Evolutionary conservation across 176 grass and related monocot species (phyloP).

Genomic region (Hsuehochloa calcarea): DNA sequence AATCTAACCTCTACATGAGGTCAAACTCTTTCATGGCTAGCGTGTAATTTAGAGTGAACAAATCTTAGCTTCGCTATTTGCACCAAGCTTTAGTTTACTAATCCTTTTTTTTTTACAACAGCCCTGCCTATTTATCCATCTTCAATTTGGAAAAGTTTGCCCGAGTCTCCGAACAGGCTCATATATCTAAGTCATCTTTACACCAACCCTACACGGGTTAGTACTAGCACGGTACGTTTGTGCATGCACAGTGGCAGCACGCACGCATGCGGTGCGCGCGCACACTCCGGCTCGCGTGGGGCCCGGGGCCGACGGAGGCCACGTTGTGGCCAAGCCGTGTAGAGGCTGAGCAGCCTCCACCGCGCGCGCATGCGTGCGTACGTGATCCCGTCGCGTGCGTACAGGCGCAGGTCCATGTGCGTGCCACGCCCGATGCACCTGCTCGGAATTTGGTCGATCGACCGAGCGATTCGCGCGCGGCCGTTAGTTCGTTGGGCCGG

Average conservation of each 20-base stretch:
- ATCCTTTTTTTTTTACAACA: no score
- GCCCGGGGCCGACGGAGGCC: slow-evolving; percentile 5
- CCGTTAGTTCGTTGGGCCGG: slow-evolving; percentile 38
- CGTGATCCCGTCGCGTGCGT: background rate
- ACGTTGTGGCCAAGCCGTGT: slow-evolving; percentile 3
- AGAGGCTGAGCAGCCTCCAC: background rate
- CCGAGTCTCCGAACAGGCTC: background rate
- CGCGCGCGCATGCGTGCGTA: background rate
- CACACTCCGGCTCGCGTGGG: no score
- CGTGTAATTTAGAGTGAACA: no score
- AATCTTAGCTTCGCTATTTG: no score
- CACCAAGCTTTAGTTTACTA: no score
- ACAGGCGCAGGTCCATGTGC: slow-evolving; percentile 33
- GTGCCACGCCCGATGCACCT: slow-evolving; percentile 3
- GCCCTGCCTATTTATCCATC: no score
- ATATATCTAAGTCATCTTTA: no score
- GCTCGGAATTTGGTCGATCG: background rate
- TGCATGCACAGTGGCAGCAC: background rate
- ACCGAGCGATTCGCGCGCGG: background rate
- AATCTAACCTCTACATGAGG: no score
- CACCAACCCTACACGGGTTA: background rate
- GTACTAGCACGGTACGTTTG: background rate
- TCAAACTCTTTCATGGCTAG: no score
- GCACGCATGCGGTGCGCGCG: background rate
- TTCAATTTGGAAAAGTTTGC: no score